Base-by-base conservation (phyloP, 2,329 filamentous ascomycete species). In the Didymella keratinophila region DNA sequence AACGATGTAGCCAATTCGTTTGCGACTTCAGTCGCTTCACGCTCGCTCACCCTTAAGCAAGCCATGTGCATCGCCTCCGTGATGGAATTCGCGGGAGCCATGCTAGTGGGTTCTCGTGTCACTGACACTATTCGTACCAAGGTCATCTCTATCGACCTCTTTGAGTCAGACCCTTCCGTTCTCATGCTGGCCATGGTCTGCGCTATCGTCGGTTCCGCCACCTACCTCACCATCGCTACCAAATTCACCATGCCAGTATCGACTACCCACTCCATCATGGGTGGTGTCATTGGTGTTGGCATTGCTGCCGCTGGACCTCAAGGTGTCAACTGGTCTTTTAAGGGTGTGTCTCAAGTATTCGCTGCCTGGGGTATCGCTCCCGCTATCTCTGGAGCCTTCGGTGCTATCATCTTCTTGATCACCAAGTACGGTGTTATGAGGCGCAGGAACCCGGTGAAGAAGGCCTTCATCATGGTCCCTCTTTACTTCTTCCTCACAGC, bases 311-410 rank as follows among this genome's bases (percentile, higher is more conserved):
- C 87, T 27, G 86, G 86, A 6, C 73, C 78, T 2, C 56, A 74
- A 2, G 82, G 83, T 61, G 78, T 88, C 47, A 80, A 82, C 54
- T 89, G 87, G 84, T 82, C 82, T 58, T 81, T 79, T 72, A 78
- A 82, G 2, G 83, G 86, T 61, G 86, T 87, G 7, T 82, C 83
- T 36, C 63, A 65, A 41, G 84, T 88, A 21, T 85, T 87, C 63
- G 81, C 87, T 16, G 85, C 84, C 11, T 87, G 86, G 85, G 80
- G 83, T 63, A 85, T 87, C 60, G 85, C 86, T 2, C 86, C 86
- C 1, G 80, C 80, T 52, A 79, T 88, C 14, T 76, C 86, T 0
- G 86, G 77, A 21, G 52, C 62, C 55, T 87, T 88, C 51, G 84
- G 74, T 53, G 77, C 85, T 42, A 76, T 80, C 69, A 79, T 87